A percentile compares a stretch with the other conserved stretches of the same genome.
Conservation (phyloP, 805 yeast species). For the Debaryomyces hansenii region DNA sequence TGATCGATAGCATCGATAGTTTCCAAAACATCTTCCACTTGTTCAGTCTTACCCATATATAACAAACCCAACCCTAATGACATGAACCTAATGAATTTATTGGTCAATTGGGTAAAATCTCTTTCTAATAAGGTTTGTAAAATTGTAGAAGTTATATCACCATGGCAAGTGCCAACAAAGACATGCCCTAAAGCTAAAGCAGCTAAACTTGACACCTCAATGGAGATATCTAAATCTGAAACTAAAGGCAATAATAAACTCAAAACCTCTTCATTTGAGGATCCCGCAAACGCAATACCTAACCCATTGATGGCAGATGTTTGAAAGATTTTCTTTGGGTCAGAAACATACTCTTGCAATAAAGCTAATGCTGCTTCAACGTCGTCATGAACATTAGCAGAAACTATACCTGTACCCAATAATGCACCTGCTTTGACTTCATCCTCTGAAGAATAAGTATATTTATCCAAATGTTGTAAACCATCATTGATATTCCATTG, state of each 20-base stretch:
- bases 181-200: slow-evolving; percentile 92
- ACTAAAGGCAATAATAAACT: slow-evolving; percentile 79
- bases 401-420: slow-evolving; percentile 89
- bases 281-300: slow-evolving; percentile 94
- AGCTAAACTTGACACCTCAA: slow-evolving; percentile 82
- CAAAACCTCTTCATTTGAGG: slow-evolving; percentile 80
- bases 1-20: slow-evolving; percentile 94
- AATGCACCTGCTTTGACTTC: slow-evolving; percentile 96
- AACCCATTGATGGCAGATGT: slow-evolving; percentile 86
- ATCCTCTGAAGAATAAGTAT: slow-evolving; percentile 78
- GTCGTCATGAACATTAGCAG: slow-evolving; percentile 93
- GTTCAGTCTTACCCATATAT: slow-evolving; percentile 92
- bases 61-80: slow-evolving; percentile 89
- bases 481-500: slow-evolving; percentile 93
- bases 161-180: slow-evolving; percentile 93
- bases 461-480: slow-evolving; percentile 84
- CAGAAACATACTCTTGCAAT: slow-evolving; percentile 77
- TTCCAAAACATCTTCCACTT: slow-evolving; percentile 90
- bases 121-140: slow-evolving; percentile 89
- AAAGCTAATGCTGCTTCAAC: slow-evolving; percentile 89
- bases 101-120: slow-evolving; percentile 69
- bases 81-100: slow-evolving; percentile 87
- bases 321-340: slow-evolving; percentile 60
- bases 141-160: slow-evolving; percentile 90
- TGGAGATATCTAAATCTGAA: slow-evolving; percentile 67